These are phyloP conservation scores for Pulveroboletus sp. DNA, from an alignment of 768 basidiomycete species.

Conservation along the genomic window DNA sequence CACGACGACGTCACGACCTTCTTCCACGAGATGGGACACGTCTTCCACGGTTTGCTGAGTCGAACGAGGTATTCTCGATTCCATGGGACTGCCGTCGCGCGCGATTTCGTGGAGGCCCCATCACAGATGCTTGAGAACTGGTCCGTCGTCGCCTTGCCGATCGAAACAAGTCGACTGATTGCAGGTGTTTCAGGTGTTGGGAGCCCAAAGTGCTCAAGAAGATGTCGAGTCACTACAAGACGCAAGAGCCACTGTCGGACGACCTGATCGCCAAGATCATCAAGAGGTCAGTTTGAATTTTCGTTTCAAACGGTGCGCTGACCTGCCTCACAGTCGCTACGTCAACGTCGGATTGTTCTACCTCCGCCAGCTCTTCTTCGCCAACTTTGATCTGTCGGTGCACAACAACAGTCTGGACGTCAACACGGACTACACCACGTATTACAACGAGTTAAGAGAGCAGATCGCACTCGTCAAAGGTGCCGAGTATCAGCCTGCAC, in stretches of 20 bases:
- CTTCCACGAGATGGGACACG: conserved; percentile 88
- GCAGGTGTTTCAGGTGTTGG: conserved; percentile 66
- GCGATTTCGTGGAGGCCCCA: conserved; percentile 87
- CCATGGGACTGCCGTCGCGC: conserved; percentile 77
- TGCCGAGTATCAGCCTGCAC: conserved; percentile 57
- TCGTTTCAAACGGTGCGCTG: too few relatives aligned
- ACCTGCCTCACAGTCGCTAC: conserved; percentile 48
- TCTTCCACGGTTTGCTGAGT: conserved; percentile 67
- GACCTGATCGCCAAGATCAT: conserved; percentile 75
- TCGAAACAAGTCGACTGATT: conserved; percentile 2
- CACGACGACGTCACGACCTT: conserved; percentile 87
- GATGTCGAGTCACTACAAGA: conserved; percentile 80
- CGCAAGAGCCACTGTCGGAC: conserved; percentile 61
- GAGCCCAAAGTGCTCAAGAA: conserved; percentile 69
- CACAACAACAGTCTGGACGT: conserved; percentile 41
- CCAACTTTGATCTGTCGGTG: conserved; percentile 24
- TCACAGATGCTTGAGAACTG: conserved; percentile 94
- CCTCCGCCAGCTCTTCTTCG: conserved; percentile 70
- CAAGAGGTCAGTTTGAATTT: conserved; percentile 53
- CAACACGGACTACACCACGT: conserved; percentile 61
- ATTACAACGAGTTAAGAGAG: conserved; percentile 76
- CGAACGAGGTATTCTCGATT: conserved; percentile 69
- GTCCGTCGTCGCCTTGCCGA: too few relatives aligned
- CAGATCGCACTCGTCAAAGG: conserved; percentile 65
- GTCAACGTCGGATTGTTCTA: conserved; percentile 81